Conservation (phyloP, 2,329 filamentous ascomycete genomes). For the Paraphoma chrysanthemicola region DNA sequence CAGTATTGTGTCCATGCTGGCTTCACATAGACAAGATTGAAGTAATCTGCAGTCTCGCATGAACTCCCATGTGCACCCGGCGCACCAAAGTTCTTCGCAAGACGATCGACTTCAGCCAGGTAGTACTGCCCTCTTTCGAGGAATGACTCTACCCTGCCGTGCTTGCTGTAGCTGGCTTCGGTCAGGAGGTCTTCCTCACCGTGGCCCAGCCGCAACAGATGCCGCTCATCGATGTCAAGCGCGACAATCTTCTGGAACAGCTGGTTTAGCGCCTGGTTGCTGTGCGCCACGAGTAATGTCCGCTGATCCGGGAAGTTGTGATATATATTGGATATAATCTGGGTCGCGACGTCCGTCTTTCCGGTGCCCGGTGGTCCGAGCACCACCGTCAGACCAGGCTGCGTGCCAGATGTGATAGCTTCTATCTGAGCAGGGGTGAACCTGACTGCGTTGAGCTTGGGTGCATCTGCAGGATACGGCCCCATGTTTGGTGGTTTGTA, state of each 20-base stretch:
- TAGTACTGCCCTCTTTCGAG: constrained; percentile 83
- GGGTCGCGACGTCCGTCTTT: constrained; percentile 98
- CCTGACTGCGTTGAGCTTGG: constrained; percentile 80
- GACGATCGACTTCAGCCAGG: constrained; percentile 81
- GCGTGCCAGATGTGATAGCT: constrained; percentile 90
- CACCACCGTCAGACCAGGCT: constrained; percentile 91
- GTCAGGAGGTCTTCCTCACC: constrained; percentile 93
- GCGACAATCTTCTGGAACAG: constrained; percentile 98
- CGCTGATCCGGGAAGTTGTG: constrained; percentile 95
- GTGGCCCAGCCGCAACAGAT: constrained; percentile 89
- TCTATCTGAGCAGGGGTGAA: constrained; percentile 93
- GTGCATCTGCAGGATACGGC: constrained; percentile 84
- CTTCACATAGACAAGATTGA: constrained; percentile 88
- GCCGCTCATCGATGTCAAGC: constrained; percentile 92
- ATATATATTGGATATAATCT: constrained; percentile 99
- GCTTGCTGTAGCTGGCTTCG: constrained; percentile 88
- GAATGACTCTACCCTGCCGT: constrained; percentile 93
- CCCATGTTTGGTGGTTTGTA: constrained; percentile 90
- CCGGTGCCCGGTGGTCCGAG: constrained; percentile 96
- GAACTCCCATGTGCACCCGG: constrained; percentile 95
- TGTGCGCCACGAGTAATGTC: constrained; percentile 92
- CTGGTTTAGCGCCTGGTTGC: constrained; percentile 97
- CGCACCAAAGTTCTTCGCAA: constrained; percentile 83
- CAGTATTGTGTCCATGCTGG: constrained; percentile 89
- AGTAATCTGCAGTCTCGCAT: constrained; percentile 96